Evolutionary conservation across 176 grass and related monocot species (phyloP), one percentile per base, ranked within the genome.

Genomic region (Pontederia crassipes): DNA sequence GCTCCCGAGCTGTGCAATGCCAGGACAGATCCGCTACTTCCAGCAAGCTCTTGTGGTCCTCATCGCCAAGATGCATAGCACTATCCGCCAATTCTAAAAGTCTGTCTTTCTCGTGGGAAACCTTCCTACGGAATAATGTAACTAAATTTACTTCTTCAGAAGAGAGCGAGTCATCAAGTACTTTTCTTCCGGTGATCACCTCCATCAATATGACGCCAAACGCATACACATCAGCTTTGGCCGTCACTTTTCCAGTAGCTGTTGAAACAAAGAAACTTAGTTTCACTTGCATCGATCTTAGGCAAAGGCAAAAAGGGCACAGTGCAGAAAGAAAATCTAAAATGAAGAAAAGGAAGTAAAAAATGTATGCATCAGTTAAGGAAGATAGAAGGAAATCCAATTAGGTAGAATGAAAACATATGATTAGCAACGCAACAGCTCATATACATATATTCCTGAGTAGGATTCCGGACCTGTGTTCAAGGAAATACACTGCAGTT

Each of bases 141-240:
- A 97, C 84, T 17, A 97, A 79, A 82, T 91, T 81, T 52, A 78
- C 74, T 62, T 91, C 93, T 3, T 88, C 84, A 56, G 87, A 81
- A 17, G 93, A 83, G 72, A 91, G 80, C 0, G 87, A 82, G 58
- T 97, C 81, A 52, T 97, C 93, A 2, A 97, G 87, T 64, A 97
- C 93, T 80, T 85, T 97, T 26, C 87, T 76, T 74, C 79, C 87
- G 24, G 86, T 70, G 46, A 97, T 91, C 57, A 97, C 52, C 74
- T 97, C 93, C 93, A 97, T 97, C 59, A 97, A 73, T 85, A 97
- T 88, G 40, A 97, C 87, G 45, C 87, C 93, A 17, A 83, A 97
- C 67, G 93, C 93, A 80, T 97, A 97, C 13, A 97, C 84, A 67
- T 97, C 93, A 14, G 88, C 84, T 69, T 97, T 97, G 28, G 87